Percentiles rank a stretch among this genome's conserved stretches.
phyloP scores from a whole-genome alignment of 176 grass and related monocot species.

The Oryza nivara region DNA sequence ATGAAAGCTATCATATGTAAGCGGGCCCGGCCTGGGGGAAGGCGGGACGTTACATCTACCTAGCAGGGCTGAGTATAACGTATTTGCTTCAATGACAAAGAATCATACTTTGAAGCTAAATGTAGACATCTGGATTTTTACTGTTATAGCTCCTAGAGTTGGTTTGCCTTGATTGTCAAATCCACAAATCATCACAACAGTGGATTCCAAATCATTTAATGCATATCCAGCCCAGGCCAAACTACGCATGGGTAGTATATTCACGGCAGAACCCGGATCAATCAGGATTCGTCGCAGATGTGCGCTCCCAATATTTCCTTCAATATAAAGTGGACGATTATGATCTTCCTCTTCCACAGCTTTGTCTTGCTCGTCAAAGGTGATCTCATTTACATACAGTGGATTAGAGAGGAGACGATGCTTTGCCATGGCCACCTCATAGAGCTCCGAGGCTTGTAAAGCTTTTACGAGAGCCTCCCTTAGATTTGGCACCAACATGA shows the following conservation, averaged over 20 bases:
- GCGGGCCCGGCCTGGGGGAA: too few species aligned
- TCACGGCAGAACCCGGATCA: not conserved
- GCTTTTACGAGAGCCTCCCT: not conserved
- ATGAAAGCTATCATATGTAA: too few species aligned
- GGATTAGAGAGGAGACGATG: not conserved
- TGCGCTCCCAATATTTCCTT: not conserved
- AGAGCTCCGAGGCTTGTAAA: not conserved
- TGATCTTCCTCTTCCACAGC: too few species aligned
- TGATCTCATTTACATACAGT: not conserved
- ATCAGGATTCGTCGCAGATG: not conserved
- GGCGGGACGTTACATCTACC: too few species aligned
- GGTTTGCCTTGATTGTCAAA: not conserved
- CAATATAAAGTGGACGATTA: too few species aligned
- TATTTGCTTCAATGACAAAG: not conserved
- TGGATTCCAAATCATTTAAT: too few species aligned
- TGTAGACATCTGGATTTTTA: not conserved
- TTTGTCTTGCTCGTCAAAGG: too few species aligned
- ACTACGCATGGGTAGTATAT: not conserved
- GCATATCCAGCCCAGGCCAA: not conserved
- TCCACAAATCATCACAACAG: too few species aligned
- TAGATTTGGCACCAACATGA: too few species aligned
- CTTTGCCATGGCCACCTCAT: not conserved
- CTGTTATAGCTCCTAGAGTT: not conserved
- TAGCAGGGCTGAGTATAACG: not conserved
- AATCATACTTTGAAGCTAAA: not conserved